These are phyloP conservation scores for Cylindrotheca closterium DNA, from an alignment of 108 stramenopile genomes.

Conservation along the genomic window DNA sequence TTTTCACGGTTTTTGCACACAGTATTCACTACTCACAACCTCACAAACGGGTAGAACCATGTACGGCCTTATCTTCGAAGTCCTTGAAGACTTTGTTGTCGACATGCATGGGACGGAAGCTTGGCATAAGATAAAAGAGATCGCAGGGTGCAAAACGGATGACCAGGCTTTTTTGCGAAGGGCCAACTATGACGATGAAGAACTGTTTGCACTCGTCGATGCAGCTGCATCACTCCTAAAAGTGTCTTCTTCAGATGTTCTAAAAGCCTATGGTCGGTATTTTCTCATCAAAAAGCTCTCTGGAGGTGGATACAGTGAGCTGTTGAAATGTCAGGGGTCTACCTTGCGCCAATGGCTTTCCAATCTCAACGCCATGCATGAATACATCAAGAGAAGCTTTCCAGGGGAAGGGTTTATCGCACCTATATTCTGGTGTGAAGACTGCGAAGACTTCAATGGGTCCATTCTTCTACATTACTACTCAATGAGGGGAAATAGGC, in stretches of 20 bases:
- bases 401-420: conserved; percentile 28
- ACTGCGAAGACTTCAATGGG: conserved; percentile 26
- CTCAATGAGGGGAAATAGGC: no score
- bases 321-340: no score
- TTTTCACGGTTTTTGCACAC: no score
- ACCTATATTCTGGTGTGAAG: conserved; percentile 47
- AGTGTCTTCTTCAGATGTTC: conserved; percentile 28
- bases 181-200: conserved; percentile 32
- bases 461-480: no score
- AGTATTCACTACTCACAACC: no score
- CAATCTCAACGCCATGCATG: no score
- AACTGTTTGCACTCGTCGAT: conserved; percentile 33
- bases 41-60: no score
- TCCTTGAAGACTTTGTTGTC: no score
- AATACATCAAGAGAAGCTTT: conserved; percentile 31
- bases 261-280: conserved; percentile 38
- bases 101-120: no score
- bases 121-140: no score
- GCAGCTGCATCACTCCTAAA: conserved; percentile 31
- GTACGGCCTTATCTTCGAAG: no score
- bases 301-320: conserved; percentile 38
- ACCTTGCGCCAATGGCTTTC: conserved; percentile 36
- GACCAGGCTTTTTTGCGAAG: conserved; percentile 36
- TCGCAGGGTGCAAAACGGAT: no score
- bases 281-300: conserved; percentile 35